Base-by-base conservation (phyloP, 192 early-diverging fungal species). In the Entomortierella parvispora region DNA sequence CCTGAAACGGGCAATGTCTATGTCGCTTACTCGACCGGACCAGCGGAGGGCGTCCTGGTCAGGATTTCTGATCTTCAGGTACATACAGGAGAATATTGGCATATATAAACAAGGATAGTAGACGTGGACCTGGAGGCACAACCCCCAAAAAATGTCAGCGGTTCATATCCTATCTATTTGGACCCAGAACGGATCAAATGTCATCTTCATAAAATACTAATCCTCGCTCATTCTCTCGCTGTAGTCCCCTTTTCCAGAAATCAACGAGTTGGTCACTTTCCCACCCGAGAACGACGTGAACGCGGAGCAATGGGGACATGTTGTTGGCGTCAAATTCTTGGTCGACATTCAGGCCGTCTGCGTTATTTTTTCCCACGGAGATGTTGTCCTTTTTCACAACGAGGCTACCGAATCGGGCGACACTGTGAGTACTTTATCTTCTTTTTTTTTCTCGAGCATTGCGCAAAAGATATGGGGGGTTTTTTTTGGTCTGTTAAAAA, bases 261-360 rank as follows among this genome's bases (percentile, higher is more conserved):
- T 81, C 53, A 79, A 54, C 47, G 68, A 69, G 14, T 31, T 84
- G 10, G 65, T 62, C 34, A 53, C 65, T 7, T 71, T 71, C 17
- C 75, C 75, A 45, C 67, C 74, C 18, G 50, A 69, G 52, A 63
- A 70, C 34, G 54, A 68, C 43, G 65, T 58, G 1, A 47, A 68
- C 58, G 54, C 56, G 58, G 74, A 77, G 23, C 59, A 64, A 23
- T 77, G 60, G 37, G 81, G 78, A 11, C 54, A 57, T 10, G 69
- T 90, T 49, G 65, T 86, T 12, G 82, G 78, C 11, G 80, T 90
- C 65, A 75, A 79, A 50, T 88, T 80, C 40, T 63, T 90, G 31
- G 59, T 82, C 18, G 89, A 90, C 42, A 62, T 81, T 20, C 84
- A 90, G 62, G 82, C 86, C 4, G 65, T 82, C 8, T 90, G 84